A percentile compares a stretch with the other conserved stretches of the same genome.
phyloP scores from a whole-genome alignment of 2,329 filamentous ascomycete genomes.

The Beauveria sp. region DNA sequence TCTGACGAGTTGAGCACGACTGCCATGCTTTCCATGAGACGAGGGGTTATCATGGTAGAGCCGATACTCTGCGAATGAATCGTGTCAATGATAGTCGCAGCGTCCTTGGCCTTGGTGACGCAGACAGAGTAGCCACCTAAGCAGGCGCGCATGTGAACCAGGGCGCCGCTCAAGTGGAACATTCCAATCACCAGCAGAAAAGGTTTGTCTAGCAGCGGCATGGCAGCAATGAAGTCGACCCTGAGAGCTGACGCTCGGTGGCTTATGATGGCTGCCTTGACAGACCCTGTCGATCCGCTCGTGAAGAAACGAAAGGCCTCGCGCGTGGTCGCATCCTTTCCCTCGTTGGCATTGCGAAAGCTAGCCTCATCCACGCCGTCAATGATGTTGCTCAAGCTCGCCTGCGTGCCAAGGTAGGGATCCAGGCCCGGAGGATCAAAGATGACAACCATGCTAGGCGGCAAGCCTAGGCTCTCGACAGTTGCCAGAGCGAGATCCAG shows the following conservation, averaged over 20 bases:
- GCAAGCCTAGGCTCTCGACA: background rate
- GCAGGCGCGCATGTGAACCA: background rate
- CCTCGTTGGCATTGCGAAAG: conserved; percentile 4
- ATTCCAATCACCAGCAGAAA: background rate
- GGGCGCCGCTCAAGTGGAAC: background rate
- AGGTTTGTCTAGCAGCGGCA: background rate
- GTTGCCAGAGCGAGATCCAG: background rate
- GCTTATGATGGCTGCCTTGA: conserved; percentile 3
- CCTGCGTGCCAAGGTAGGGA: background rate
- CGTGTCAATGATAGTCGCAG: background rate
- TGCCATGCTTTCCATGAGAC: background rate
- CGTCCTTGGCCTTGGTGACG: background rate
- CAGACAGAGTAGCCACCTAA: background rate
- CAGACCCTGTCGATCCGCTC: conserved; percentile 1
- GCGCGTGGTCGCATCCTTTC: background rate
- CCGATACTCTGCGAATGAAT: background rate
- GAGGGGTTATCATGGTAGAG: background rate
- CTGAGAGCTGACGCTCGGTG: background rate
- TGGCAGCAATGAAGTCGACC: background rate
- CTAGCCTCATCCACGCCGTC: background rate
- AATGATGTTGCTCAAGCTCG: background rate
- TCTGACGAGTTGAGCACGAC: background rate
- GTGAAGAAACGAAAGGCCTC: conserved; percentile 6
- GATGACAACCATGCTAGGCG: background rate
- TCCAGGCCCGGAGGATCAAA: conserved; percentile 1